Evolutionary conservation across 768 basidiomycete species (phyloP), one percentile per base, ranked within the genome.

Genomic region (Chalciporus piperatus): DNA sequence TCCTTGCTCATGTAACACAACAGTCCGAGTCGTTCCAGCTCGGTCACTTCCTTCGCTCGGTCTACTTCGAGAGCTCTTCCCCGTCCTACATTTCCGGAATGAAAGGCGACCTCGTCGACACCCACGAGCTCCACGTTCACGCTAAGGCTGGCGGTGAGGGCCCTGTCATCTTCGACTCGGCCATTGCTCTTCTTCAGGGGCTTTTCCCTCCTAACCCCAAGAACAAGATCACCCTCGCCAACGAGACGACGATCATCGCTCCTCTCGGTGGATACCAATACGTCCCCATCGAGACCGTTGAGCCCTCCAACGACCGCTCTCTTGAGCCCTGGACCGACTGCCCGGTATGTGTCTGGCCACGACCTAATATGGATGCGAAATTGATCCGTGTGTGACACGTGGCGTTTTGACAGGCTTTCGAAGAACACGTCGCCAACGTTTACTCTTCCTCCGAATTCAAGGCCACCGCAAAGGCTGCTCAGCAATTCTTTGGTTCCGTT

Each of bases 191-290:
- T 47, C 79, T 92, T 38, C 92, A 94, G 70, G 90, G 91, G 39
- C 75, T 93, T 44, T 92, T 85, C 78, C 91, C 91, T 20, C 89
- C 91, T n/a, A 87, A 79, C 64, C 70, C 74, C 10, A 75, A 79
- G 33, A 87, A 89, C 71, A 83, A 79, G 63, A 86, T 87, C 58
- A 75, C 75, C 6, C 83, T 95, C 14, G 92, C 92, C 3, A 90
- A 95, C 56, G 88, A 83, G 50, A 82, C 83, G 13, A 80, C 75
- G 22, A 73, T 94, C 57, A 68, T 80, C 19, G 82, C 87, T 2
- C 91, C 92, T 22, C 78, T 93, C 9, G 80, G 81, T 14, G 89
- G 89, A 3, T 94, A 92, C 68, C 89, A 92, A 70, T 94, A 93
- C 58, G 80, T 94, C 43, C 88, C 91, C 1, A 88, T 91, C 27